Evolutionary conservation across 345 rosid species (phyloP), one percentile per base, ranked within the genome.

Genomic region (Lepidium aucheri): DNA sequence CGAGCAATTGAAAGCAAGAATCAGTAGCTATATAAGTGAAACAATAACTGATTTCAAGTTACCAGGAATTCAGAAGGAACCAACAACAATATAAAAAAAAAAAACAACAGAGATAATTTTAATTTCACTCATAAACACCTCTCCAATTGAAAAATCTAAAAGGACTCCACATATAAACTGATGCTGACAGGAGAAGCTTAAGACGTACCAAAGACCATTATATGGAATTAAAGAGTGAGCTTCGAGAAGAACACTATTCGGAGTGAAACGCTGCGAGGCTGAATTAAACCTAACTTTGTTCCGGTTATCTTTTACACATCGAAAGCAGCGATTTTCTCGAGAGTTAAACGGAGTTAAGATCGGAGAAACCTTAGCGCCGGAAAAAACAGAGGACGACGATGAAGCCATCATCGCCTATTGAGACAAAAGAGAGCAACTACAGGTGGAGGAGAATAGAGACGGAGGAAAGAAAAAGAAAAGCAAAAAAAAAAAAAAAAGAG

Each of bases 321-420:
- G 15, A 66, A 53, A 46, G 70, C 62, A 53, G 76, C 61, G 58
- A 64, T 32, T 57, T 41, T 78, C 76, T 12, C 65, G 32, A 24
- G 72, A 53, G 49, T 30, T 56, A 14, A 63, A 59, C 7, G 72
- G 64, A 55, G 68, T 30, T 71, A 69, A 34, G 49, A 72, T 72
- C 39, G 73, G 77, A 51, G 76, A 72, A 12, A 64, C 24, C 55
- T 42, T 68, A 35, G 54, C 68, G 26, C 74, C 81, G 12, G 83
- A 35, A 18, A 75, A 74, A 33, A 72, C 61, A 52, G 63, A 77
- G 47, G 81, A 71, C 11, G 83, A 63, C 17, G 80, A 79, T 53
- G 78, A 60, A 24, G 81, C 73, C 84, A 80, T 80, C 74, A 54
- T 78, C 69, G 68, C 39, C 36, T 57, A 17, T 43, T 28, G 63